Percentiles rank a stretch among this genome's conserved stretches.
Evolutionary conservation across 2,329 filamentous ascomycete species (phyloP).

Genomic region (Calonectria pseudoreteaudii): DNA sequence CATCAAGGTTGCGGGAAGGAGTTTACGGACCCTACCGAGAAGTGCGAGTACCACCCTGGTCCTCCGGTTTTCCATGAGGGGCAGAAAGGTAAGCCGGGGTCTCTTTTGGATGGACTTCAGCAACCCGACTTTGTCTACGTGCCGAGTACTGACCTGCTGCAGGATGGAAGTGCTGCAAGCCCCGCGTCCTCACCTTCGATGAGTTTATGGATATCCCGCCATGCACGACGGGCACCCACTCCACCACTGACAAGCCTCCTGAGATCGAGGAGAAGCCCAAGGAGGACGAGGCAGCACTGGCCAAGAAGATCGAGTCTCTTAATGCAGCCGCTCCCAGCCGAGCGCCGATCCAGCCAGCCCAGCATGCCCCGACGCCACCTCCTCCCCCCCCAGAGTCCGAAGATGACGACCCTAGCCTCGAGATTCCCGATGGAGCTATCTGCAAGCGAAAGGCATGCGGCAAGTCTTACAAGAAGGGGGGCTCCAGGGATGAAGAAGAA

Average conservation of each 20-base stretch:
- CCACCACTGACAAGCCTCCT: constrained; percentile 80
- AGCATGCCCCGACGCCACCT: constrained; percentile 63
- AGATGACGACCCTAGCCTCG: constrained; percentile 82
- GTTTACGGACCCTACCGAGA: constrained; percentile 84
- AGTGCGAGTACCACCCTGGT: constrained; percentile 92
- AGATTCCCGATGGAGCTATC: constrained; percentile 78
- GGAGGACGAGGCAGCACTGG: constrained; percentile 55
- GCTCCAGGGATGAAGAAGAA: constrained; percentile 74
- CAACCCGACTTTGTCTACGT: background rate
- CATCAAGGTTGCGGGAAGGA: constrained; percentile 95
- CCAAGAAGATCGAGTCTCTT: constrained; percentile 66
- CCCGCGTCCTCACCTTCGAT: constrained; percentile 95
- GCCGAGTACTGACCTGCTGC: constrained; percentile 27
- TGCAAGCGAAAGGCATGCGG: constrained; percentile 86
- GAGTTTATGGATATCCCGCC: constrained; percentile 95
- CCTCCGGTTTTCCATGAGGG: constrained; percentile 97
- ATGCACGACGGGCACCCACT: constrained; percentile 94
- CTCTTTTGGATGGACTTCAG: background rate
- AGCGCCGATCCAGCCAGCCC: constrained; percentile 55
- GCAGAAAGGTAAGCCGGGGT: constrained; percentile 81
- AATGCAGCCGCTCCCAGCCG: constrained; percentile 56
- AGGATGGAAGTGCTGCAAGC: constrained; percentile 99
- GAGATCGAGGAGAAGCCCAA: constrained; percentile 69
- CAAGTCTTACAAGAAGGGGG: constrained; percentile 70
- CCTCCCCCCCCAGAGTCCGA: constrained; percentile 82